phyloP scores from a whole-genome alignment of 75 land plant genomes.

The Gnetum montanum region DNA sequence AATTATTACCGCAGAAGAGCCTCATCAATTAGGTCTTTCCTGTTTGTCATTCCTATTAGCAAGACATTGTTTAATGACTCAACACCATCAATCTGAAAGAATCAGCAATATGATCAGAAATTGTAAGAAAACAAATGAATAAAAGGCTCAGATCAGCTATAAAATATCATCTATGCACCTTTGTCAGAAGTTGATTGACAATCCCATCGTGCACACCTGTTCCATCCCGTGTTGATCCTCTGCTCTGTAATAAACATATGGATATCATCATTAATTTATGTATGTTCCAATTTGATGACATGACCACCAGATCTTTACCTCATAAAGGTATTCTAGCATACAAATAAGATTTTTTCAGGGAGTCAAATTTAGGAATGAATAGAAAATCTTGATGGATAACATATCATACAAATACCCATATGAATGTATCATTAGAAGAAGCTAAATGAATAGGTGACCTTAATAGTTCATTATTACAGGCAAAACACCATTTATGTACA shows the following conservation, averaged over 20 bases:
- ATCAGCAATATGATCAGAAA: neutral
- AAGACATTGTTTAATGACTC: slow-evolving; percentile 91
- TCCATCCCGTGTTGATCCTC: slow-evolving; percentile 97
- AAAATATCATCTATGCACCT: slow-evolving; percentile 33
- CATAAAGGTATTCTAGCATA: no score
- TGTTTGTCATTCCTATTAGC: slow-evolving; percentile 98
- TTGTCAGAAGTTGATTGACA: slow-evolving; percentile 97
- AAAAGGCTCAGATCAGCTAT: neutral
- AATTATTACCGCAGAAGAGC: slow-evolving; percentile 72
- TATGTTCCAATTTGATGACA: no score
- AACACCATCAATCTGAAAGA: slow-evolving; percentile 90
- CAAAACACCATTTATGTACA: no score
- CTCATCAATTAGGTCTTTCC: slow-evolving; percentile 97
- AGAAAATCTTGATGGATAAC: no score
- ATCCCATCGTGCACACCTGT: slow-evolving; percentile 99
- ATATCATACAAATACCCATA: no score
- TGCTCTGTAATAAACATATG: slow-evolving; percentile 42
- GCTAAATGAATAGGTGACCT: no score
- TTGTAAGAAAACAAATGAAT: neutral
- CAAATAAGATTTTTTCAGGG: no score
- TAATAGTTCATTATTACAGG: no score
- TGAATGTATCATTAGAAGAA: no score
- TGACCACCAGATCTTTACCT: no score
- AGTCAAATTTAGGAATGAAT: no score
- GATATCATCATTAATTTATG: no score